Conservation (phyloP, 2,329 filamentous ascomycete genomes). For the Ascochyta lentis region DNA sequence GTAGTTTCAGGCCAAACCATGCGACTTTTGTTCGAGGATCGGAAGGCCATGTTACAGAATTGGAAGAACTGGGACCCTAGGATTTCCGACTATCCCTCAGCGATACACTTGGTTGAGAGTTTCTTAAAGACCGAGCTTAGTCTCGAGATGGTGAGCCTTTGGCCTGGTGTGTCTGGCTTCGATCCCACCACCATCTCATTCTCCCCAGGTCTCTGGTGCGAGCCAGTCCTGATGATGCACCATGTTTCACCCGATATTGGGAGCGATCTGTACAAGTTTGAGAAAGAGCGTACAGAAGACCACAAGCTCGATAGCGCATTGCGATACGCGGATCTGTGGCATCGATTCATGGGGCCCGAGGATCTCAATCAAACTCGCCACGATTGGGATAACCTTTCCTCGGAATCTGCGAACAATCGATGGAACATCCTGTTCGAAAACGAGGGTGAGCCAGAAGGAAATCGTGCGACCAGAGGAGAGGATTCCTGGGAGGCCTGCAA, state of each 20-base stretch:
- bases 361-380: constrained; percentile 30
- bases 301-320: constrained; percentile 27
- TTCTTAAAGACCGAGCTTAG: constrained; percentile 54
- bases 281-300: constrained; percentile 43
- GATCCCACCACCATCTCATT: constrained; percentile 47
- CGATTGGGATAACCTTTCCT: constrained; percentile 46
- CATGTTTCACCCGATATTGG: constrained; percentile 55
- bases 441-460: constrained; percentile 20
- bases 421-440: constrained; percentile 44
- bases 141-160: constrained; percentile 54
- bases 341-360: constrained; percentile 38
- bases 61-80: constrained; percentile 57
- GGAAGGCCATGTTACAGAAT: constrained; percentile 49
- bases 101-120: constrained; percentile 59
- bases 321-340: constrained; percentile 38
- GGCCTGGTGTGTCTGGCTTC: constrained; percentile 49
- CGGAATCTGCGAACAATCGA: constrained; percentile 35
- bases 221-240: constrained; percentile 47
- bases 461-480: constrained; percentile 30
- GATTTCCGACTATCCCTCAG: constrained; percentile 57
- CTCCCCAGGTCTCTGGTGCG: constrained; percentile 55
- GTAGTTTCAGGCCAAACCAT: constrained; percentile 60
- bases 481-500: constrained; percentile 38
- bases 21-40: constrained; percentile 50
- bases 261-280: constrained; percentile 54